These are phyloP conservation scores for Malassezia yamatoensis DNA, from an alignment of 1,284 basidiomycete genomes.

Conservation along the genomic window DNA sequence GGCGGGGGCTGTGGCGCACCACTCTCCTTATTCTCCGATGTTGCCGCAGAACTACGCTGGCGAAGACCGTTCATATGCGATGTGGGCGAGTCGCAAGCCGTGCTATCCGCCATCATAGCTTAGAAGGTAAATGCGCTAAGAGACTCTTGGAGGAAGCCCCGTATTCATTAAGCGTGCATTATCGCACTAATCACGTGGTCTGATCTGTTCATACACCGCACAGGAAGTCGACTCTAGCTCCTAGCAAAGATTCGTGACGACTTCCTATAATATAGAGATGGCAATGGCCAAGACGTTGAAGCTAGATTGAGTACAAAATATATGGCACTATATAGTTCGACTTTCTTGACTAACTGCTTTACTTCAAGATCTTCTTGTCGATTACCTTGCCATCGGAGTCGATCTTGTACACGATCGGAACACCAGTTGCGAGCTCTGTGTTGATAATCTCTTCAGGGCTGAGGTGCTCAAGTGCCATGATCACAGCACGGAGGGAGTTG, in stretches of 20 bases:
- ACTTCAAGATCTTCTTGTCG: constrained; percentile 43
- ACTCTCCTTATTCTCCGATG: neutral
- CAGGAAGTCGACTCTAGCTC: too few relatives aligned
- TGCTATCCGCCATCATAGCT: neutral
- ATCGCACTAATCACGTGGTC: too few relatives aligned
- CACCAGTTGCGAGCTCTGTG: constrained; percentile 50
- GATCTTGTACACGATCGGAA: constrained; percentile 51
- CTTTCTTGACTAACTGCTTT: neutral
- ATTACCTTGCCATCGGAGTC: constrained; percentile 43
- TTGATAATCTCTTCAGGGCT: constrained; percentile 49
- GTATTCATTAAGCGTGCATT: too few relatives aligned
- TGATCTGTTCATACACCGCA: too few relatives aligned
- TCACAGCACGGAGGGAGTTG: constrained; percentile 50
- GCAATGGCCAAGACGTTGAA: too few relatives aligned
- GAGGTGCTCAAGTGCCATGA: constrained; percentile 49
- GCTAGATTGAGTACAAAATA: too few relatives aligned
- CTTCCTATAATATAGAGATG: too few relatives aligned
- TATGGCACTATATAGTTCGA: too few relatives aligned
- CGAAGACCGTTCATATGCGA: neutral
- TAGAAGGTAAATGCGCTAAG: neutral
- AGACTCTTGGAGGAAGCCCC: too few relatives aligned
- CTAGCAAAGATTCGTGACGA: too few relatives aligned
- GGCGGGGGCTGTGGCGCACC: neutral
- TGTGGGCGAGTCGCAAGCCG: neutral
- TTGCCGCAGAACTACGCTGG: neutral